Evolutionary conservation across 2,329 filamentous ascomycete species (phyloP), one percentile per base, ranked within the genome.

Genomic region (Ascochyta lentis): DNA sequence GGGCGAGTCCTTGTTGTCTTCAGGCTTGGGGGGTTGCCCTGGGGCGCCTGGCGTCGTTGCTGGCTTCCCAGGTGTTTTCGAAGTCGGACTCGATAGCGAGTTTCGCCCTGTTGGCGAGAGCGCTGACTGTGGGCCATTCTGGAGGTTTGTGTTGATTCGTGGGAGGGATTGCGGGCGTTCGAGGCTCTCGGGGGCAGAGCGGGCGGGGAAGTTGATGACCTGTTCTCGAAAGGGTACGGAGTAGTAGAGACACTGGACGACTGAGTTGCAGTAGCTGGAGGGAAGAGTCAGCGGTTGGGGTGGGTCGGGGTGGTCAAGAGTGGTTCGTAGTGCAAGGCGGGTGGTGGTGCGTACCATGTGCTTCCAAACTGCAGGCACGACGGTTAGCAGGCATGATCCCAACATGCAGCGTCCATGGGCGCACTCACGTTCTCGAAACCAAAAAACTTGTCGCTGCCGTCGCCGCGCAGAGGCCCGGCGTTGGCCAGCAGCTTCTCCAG

Each of bases 401-500:
- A 22, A 26, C n/a, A n/a, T 15, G 10, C 23, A 31, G 10, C 6
- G 29, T 15, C 8, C n/a, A 12, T n/a, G 8, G 62, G 51, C 58
- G 61, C 47, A 82, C 91, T 79, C 83, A 98, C 94, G 79, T 99
- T 99, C 79, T 99, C 95, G 75, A 98, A 89, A 15, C 95, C 95
- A 79, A 96, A 98, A 80, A 96, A 99, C 80, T 96, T 96, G 80
- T 98, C 95, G 74, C 91, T 96, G 49, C 95, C 95, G 77, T 98
- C 93, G 65, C 84, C 82, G 69, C 92, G 87, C 64, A 96, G 79
- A 2, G 93, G 87, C 3, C 92, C 93, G 56, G 91, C 87, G 75
- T 92, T 89, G 76, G 91, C 89, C 29, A 99, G 83, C 83, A 96
- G 89, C 81, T 92, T 87, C 77, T 89, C 85, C 31, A 89, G 74